Conservation (phyloP, 129 eudicot species). For the Lactuca sativa region DNA sequence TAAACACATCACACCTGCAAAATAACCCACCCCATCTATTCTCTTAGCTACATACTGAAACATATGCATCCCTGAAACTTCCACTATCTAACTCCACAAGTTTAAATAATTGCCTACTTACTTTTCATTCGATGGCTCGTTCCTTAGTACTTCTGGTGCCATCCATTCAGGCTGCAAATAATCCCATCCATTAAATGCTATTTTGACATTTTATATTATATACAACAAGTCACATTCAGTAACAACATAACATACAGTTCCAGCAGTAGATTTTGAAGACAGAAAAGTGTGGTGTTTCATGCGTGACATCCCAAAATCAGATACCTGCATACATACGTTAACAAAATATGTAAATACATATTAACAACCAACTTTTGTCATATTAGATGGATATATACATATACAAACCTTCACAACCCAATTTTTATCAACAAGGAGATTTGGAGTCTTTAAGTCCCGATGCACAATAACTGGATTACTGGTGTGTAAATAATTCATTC, state of each 20-base stretch:
- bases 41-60: slow-evolving; percentile 22
- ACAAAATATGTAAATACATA: background rate
- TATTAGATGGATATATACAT: background rate
- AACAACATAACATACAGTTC: slow-evolving; percentile 65
- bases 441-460: slow-evolving; percentile 86
- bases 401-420: slow-evolving; percentile 87
- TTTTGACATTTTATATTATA: background rate
- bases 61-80: too few relatives aligned
- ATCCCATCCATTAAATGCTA: background rate
- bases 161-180: slow-evolving; percentile 93
- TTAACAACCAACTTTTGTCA: too few relatives aligned
- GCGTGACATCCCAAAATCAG: slow-evolving; percentile 85
- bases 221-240: background rate
- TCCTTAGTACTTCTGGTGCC: slow-evolving; percentile 96
- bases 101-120: slow-evolving; percentile 38
- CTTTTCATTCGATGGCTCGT: slow-evolving; percentile 88
- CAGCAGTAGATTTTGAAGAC: slow-evolving; percentile 81
- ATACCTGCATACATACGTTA: slow-evolving; percentile 46
- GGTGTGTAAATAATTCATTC: slow-evolving; percentile 93
- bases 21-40: slow-evolving; percentile 18
- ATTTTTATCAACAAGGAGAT: slow-evolving; percentile 93
- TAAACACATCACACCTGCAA: slow-evolving; percentile 76
- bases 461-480: slow-evolving; percentile 86
- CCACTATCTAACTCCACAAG: too few relatives aligned
- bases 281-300: slow-evolving; percentile 86